Evolutionary conservation across 2,329 filamentous ascomycete species (phyloP).

Genomic region (Aspergillus ustus): DNA sequence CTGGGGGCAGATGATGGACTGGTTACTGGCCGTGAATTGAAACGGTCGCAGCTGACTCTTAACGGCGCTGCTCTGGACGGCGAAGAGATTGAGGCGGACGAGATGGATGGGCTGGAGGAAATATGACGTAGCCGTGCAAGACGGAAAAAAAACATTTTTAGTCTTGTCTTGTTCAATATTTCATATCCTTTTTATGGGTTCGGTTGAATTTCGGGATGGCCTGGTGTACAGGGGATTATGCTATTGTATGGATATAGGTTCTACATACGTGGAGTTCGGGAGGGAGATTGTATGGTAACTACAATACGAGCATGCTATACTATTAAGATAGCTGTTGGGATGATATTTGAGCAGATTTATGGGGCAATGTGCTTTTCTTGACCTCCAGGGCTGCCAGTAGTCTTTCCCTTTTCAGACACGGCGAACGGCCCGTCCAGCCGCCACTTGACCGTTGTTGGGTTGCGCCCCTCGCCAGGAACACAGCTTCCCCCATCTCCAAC

Average conservation of each 20-base stretch:
- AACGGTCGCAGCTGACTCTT: slow-evolving; percentile 34
- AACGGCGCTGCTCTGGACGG: slow-evolving; percentile 34
- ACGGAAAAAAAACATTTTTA: neutral
- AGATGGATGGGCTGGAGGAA: slow-evolving; percentile 54
- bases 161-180: neutral
- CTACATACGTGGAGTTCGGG: slow-evolving; percentile 9
- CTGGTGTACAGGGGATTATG: neutral
- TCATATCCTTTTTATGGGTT: slow-evolving; percentile 11
- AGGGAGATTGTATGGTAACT: neutral
- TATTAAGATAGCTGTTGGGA: neutral
- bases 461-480: slow-evolving; percentile 12
- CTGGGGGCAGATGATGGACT: slow-evolving; percentile 53
- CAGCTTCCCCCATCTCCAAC: neutral
- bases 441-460: slow-evolving; percentile 2
- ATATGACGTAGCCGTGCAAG: slow-evolving; percentile 1
- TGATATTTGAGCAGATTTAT: neutral
- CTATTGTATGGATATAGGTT: slow-evolving; percentile 2
- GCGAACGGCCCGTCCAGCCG: slow-evolving; percentile 26
- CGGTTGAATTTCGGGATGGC: slow-evolving; percentile 1
- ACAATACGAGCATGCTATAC: neutral
- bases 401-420: slow-evolving; percentile 17
- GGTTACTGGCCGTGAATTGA: slow-evolving; percentile 39
- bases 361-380: slow-evolving; percentile 2
- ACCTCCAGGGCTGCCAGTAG: neutral
- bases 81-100: slow-evolving; percentile 52